These are phyloP conservation scores for Stachybotrys echinatus DNA, from an alignment of 2,329 filamentous ascomycete genomes.

Conservation along the genomic window DNA sequence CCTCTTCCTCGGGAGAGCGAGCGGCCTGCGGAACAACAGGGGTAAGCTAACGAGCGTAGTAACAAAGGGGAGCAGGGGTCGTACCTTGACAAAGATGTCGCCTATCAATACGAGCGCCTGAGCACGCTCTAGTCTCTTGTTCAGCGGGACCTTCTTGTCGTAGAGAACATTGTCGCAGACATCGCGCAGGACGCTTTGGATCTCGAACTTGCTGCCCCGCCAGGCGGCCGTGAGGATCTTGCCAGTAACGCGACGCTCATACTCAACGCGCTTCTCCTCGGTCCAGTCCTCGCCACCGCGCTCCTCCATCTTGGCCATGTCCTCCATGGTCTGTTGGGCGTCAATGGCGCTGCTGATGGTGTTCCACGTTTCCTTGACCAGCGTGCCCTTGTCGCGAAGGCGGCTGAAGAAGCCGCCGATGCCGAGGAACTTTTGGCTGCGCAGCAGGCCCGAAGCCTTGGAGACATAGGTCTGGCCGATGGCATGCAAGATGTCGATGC, in stretches of 20 bases:
- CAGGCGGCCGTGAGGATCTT: conserved; percentile 97
- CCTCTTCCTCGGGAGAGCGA: conserved; percentile 90
- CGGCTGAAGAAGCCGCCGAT: conserved; percentile 92
- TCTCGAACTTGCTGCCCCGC: conserved; percentile 96
- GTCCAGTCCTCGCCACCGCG: conserved; percentile 96
- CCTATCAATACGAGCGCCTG: conserved; percentile 85
- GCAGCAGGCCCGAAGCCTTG: conserved; percentile 83
- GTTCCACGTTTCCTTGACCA: conserved; percentile 98
- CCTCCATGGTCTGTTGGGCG: conserved; percentile 97
- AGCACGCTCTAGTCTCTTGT: conserved; percentile 86
- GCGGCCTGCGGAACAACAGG: conserved; percentile 54
- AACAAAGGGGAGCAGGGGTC: conserved; percentile 12
- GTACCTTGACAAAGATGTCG: conserved; percentile 82
- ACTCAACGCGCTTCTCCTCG: conserved; percentile 93
- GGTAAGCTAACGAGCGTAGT: conserved; percentile 2
- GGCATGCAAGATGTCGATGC: conserved; percentile 90
- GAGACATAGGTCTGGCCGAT: conserved; percentile 87
- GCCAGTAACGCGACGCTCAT: conserved; percentile 90
- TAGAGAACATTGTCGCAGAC: conserved; percentile 87
- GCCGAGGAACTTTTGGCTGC: conserved; percentile 94
- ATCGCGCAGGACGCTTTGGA: conserved; percentile 89
- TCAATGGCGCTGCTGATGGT: conserved; percentile 95
- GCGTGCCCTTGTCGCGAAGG: conserved; percentile 91
- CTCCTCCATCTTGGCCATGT: conserved; percentile 96
- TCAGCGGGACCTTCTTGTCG: conserved; percentile 69